Evolutionary conservation across 306 rosid genomes (phyloP).

Genomic region (Prunus padus): DNA sequence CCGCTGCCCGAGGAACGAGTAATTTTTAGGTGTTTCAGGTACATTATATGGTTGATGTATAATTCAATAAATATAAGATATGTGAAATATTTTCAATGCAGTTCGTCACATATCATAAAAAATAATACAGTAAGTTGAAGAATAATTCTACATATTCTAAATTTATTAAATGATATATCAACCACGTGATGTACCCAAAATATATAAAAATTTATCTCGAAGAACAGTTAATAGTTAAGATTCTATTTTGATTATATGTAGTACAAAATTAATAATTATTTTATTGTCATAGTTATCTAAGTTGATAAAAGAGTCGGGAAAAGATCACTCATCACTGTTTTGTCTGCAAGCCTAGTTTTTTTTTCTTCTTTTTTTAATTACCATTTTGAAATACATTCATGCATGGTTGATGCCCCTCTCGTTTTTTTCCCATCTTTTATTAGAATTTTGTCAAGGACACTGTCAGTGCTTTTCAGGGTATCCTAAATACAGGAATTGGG

Average conservation of each 20-base stretch:
- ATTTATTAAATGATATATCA: no score
- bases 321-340: slow-evolving; percentile 6
- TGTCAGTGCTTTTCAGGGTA: slow-evolving; percentile 27
- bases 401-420: slow-evolving; percentile 5
- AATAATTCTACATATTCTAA: no score
- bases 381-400: slow-evolving; percentile 14
- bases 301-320: background rate
- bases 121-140: no score
- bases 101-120: no score
- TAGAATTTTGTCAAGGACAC: background rate
- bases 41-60: no score
- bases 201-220: no score
- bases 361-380: no score
- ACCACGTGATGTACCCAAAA: no score
- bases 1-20: slow-evolving; percentile 34
- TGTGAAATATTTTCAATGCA: no score
- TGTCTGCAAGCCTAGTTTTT: slow-evolving; percentile 17
- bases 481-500: slow-evolving; percentile 19
- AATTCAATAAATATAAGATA: no score
- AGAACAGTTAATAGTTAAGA: slow-evolving; percentile 51
- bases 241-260: slow-evolving; percentile 22
- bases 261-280: background rate
- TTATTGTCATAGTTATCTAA: slow-evolving; percentile 3
- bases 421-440: background rate
- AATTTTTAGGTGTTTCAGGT: no score